These are phyloP conservation scores for Vickermania spadyakhi DNA, from an alignment of 208 protist species.

Conservation along the genomic window DNA sequence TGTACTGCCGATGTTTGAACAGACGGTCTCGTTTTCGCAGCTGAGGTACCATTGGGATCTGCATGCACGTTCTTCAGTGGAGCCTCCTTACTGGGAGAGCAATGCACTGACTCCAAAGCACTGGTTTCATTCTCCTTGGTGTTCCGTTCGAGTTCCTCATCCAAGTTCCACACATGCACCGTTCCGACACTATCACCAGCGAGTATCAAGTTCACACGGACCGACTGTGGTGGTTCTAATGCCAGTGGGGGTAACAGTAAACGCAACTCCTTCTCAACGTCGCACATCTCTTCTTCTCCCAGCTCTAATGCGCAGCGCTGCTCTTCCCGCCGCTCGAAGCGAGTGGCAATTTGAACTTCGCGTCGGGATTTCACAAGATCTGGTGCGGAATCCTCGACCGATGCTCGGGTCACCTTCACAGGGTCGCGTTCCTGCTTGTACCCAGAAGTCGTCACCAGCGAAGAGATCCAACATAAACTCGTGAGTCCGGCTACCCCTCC, in stretches of 20 bases:
- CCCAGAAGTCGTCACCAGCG: conserved; percentile 47
- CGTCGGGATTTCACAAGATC: conserved; percentile 15
- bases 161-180: conserved; percentile 83
- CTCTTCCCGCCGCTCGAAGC: conserved; percentile 66
- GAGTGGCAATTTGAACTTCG: conserved; percentile 46
- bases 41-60: too few relatives aligned
- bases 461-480: conserved; percentile 65
- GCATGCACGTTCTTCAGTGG: too few relatives aligned
- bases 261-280: conserved; percentile 58
- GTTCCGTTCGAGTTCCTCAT: conserved; percentile 47
- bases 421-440: conserved; percentile 24
- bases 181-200: conserved; percentile 65
- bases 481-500: conserved; percentile 65
- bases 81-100: too few relatives aligned
- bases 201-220: conserved; percentile 70
- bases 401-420: conserved; percentile 14
- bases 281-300: conserved; percentile 64
- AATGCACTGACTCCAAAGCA: neutral
- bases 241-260: conserved; percentile 59
- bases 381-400: conserved; percentile 20
- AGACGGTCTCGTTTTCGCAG: neutral
- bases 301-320: conserved; percentile 48
- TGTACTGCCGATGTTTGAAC: neutral
- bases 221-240: conserved; percentile 43
- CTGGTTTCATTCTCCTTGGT: too few relatives aligned